Evolutionary conservation across 139 green algal genomes (phyloP).

Genomic region (Dunaliella sp.): DNA sequence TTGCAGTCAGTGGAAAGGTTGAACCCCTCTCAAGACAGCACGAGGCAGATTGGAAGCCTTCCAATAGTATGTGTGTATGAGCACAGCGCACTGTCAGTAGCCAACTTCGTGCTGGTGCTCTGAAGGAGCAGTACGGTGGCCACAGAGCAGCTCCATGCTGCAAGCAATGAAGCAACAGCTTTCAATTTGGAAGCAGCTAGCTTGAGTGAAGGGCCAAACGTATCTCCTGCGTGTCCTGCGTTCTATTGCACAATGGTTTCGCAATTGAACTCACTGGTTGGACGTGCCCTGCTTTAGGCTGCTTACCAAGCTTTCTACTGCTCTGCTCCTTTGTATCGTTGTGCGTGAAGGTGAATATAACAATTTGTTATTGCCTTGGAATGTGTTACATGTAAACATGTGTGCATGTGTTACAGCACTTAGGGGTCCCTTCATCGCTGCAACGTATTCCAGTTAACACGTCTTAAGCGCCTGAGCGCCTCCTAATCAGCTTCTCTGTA

Average conservation of each 20-base stretch:
- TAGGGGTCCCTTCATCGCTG: not conserved
- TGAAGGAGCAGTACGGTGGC: not conserved
- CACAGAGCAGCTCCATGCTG: not conserved
- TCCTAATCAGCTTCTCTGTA: not conserved
- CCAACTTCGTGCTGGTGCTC: not conserved
- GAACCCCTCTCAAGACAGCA: too few species aligned
- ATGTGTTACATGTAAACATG: not conserved
- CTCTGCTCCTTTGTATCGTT: not conserved
- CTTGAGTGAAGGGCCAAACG: too few species aligned
- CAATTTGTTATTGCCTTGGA: not conserved
- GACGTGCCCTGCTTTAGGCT: too few species aligned
- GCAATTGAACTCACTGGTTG: not conserved
- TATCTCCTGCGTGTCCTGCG: too few species aligned
- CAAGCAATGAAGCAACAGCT: not conserved
- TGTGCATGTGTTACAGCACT: not conserved
- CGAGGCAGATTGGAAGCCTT: too few species aligned
- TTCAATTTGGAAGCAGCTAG: too few species aligned
- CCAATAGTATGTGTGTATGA: not conserved
- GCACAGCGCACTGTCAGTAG: not conserved
- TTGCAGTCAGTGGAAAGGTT: too few species aligned
- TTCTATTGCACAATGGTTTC: not conserved
- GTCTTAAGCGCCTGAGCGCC: not conserved
- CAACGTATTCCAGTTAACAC: not conserved
- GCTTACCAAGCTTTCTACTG: not conserved
- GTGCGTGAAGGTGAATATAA: not conserved